phyloP scores from a whole-genome alignment of 2,329 filamentous ascomycete species.

The Lithohypha guttulata region DNA sequence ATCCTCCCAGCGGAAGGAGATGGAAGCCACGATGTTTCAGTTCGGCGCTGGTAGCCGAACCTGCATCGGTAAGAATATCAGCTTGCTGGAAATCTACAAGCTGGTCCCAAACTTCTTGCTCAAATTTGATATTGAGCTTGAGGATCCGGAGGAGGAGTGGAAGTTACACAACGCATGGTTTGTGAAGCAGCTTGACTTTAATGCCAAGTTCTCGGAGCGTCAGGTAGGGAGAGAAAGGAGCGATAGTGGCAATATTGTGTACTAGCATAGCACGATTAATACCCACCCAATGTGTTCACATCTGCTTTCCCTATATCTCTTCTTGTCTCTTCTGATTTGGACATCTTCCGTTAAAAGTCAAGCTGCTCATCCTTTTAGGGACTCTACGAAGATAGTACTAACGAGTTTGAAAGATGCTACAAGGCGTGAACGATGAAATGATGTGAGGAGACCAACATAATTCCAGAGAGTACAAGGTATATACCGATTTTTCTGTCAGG shows the following conservation, averaged over 20 bases:
- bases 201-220: constrained; percentile 21
- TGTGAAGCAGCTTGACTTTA: constrained; percentile 30
- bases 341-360: too few relatives aligned
- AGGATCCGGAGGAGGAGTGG: constrained; percentile 19
- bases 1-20: constrained; percentile 35
- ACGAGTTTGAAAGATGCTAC: too few relatives aligned
- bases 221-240: background rate
- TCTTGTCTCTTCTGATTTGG: too few relatives aligned
- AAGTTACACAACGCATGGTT: constrained; percentile 38
- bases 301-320: too few relatives aligned
- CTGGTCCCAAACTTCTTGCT: constrained; percentile 22
- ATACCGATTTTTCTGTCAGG: too few relatives aligned
- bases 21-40: constrained; percentile 32
- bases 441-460: too few relatives aligned
- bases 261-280: too few relatives aligned
- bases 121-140: constrained; percentile 18
- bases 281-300: too few relatives aligned
- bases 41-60: constrained; percentile 46
- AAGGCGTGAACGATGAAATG: too few relatives aligned
- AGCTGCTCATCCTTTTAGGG: too few relatives aligned
- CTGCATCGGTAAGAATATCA: constrained; percentile 25
- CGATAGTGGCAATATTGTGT: background rate
- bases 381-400: too few relatives aligned
- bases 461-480: too few relatives aligned
- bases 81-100: constrained; percentile 24